Percentiles rank a stretch among this genome's conserved stretches.
Conservation (phyloP, 345 rosid genomes). For the Cardamine occulta region DNA sequence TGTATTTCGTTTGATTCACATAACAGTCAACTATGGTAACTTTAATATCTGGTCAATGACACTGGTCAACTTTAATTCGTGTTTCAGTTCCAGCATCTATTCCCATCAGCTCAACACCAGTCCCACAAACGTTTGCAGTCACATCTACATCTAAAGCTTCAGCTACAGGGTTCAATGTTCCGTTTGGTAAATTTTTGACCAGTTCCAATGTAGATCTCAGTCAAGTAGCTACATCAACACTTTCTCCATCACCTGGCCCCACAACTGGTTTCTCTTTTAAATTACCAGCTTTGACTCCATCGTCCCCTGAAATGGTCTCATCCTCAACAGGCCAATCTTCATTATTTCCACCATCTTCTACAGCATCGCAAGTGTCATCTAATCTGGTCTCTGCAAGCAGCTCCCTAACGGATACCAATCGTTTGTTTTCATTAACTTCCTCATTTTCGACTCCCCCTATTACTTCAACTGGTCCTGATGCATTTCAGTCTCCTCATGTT, state of each 20-base stretch:
- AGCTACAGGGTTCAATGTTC: conserved; percentile 43
- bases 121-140: conserved; percentile 37
- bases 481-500: conserved; percentile 48
- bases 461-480: conserved; percentile 43
- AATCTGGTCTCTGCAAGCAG: conserved; percentile 37
- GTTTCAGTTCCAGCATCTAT: conserved; percentile 52
- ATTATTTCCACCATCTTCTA: conserved; percentile 44
- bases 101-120: conserved; percentile 36
- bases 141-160: conserved; percentile 43
- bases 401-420: conserved; percentile 45
- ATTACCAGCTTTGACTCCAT: conserved; percentile 46
- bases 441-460: conserved; percentile 38
- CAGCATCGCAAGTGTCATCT: conserved; percentile 46
- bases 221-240: conserved; percentile 39
- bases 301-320: conserved; percentile 46
- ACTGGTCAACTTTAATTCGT: conserved; percentile 24
- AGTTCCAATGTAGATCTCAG: conserved; percentile 47
- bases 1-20: conserved; percentile 20
- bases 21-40: conserved; percentile 30
- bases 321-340: conserved; percentile 43
- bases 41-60: conserved; percentile 33
- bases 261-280: conserved; percentile 39
- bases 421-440: conserved; percentile 40
- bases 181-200: conserved; percentile 46
- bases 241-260: conserved; percentile 41